Evolutionary conservation across 2,329 filamentous ascomycete species (phyloP), one percentile per base, ranked within the genome.

Genomic region (Colletotrichum sp.): DNA sequence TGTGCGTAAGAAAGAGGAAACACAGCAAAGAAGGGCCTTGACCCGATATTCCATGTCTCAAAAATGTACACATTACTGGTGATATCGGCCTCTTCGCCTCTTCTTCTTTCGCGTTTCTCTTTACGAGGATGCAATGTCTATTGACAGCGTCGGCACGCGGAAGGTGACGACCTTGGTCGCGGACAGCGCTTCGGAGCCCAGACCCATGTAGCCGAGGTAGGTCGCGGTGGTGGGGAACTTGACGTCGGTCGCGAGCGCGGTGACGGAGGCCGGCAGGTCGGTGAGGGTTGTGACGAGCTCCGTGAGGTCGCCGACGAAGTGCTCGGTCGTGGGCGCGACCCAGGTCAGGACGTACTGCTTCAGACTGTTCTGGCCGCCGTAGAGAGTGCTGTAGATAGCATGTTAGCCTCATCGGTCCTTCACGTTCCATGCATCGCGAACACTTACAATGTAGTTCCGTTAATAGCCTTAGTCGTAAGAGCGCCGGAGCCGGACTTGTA

Each of bases 161-260:
- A 91, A 90, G 2, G 89, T 91, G 67, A 90, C 88, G 52, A 86
- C 86, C 6, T 80, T 78, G 28, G 80, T 72, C 9, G 86, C 82
- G 7, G 82, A 86, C 80, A 88, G 89, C 1, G 88, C 84, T 79
- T 91, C 90, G 16, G 87, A 87, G 26, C 90, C 90, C 77, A 91
- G 88, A 62, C 85, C 85, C 78, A 90, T 82, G 77, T 90, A 88
- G 24, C 89, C 89, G 21, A 91, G 80, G 79, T 89, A 90, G 78
- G 89, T 86, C 2, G 80, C 76, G 1, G 80, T 75, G 0, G 80
- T 82, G 12, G 88, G 88, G 77, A 84, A 88, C 39, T 81, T 76
- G 13, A 80, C 69, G 6, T 83, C 80, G 44, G 55, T 52, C 68
- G 59, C 57, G n/a, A 32, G 24, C 55, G 59, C 36, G 36, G 68